Evolutionary conservation across 768 basidiomycete genomes (phyloP).

Genomic region (Mycena olivaceomarginata): DNA sequence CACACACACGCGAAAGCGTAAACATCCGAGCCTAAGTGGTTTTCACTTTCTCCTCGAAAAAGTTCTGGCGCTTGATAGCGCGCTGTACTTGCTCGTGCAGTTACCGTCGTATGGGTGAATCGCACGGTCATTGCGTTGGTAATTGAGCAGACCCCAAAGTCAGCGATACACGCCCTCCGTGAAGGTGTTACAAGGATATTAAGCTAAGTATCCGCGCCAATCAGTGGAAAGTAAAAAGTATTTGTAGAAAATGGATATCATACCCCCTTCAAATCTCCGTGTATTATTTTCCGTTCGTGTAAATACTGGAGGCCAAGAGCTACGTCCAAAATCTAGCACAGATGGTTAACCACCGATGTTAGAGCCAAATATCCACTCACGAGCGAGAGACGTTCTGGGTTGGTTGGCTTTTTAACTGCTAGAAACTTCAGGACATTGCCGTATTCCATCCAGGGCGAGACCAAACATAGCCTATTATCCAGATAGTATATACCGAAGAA

Average conservation of each 20-base stretch:
- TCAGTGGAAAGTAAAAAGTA: too few species aligned
- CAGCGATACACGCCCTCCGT: conserved; percentile 2
- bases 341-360: neutral
- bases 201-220: conserved; percentile 48
- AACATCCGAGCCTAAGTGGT: conserved; percentile 54
- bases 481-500: conserved; percentile 47
- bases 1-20: conserved; percentile 64
- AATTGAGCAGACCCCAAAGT: conserved; percentile 47
- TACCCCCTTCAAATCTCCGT: too few species aligned
- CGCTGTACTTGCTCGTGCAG: conserved; percentile 51
- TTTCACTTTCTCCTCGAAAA: conserved; percentile 34
- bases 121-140: neutral
- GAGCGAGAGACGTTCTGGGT: conserved; percentile 1
- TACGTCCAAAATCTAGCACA: conserved; percentile 34
- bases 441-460: conserved; percentile 55
- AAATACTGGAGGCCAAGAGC: conserved; percentile 42
- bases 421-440: conserved; percentile 49
- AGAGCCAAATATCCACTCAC: neutral
- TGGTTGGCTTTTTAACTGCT: neutral
- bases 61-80: too few species aligned
- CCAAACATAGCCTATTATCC: conserved; percentile 42
- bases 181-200: conserved; percentile 55
- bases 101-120: conserved; percentile 38
- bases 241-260: neutral
- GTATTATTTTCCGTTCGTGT: conserved; percentile 7